phyloP scores from a whole-genome alignment of 1,284 basidiomycete species.

The Trametes sp. region DNA sequence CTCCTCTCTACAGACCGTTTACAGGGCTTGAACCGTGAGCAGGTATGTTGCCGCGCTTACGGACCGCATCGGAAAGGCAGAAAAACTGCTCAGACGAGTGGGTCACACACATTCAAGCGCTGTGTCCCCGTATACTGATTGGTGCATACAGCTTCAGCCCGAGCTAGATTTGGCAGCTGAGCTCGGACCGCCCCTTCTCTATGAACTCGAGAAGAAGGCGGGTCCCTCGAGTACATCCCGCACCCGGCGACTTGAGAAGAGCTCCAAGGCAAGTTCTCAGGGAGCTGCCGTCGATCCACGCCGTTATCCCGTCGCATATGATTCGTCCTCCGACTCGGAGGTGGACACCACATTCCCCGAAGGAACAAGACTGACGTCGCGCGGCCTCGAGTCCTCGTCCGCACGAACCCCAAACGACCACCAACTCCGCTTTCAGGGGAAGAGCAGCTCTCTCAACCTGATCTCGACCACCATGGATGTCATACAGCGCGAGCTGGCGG shows the following conservation, averaged over 20 bases:
- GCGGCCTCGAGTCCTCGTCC: constrained; percentile 41
- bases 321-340: constrained; percentile 47
- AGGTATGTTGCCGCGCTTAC: constrained; percentile 81
- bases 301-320: constrained; percentile 13
- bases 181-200: constrained; percentile 66
- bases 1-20: constrained; percentile 7
- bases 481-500: constrained; percentile 55
- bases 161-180: constrained; percentile 68
- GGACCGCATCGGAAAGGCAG: constrained; percentile 74
- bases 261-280: no score
- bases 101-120: no score
- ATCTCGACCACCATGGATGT: constrained; percentile 58
- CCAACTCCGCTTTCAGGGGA: constrained; percentile 61
- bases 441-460: constrained; percentile 59
- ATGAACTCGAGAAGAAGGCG: constrained; percentile 63
- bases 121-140: background rate
- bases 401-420: constrained; percentile 33
- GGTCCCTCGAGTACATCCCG: background rate
- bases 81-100: constrained; percentile 70
- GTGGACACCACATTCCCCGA: constrained; percentile 24
- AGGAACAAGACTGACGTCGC: constrained; percentile 46
- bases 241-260: background rate
- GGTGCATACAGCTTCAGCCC: constrained; percentile 65
- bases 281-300: no score
- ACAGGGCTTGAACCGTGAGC: constrained; percentile 9